These are phyloP conservation scores for Lablab purpureus DNA, from an alignment of 306 rosid genomes.

Conservation along the genomic window DNA sequence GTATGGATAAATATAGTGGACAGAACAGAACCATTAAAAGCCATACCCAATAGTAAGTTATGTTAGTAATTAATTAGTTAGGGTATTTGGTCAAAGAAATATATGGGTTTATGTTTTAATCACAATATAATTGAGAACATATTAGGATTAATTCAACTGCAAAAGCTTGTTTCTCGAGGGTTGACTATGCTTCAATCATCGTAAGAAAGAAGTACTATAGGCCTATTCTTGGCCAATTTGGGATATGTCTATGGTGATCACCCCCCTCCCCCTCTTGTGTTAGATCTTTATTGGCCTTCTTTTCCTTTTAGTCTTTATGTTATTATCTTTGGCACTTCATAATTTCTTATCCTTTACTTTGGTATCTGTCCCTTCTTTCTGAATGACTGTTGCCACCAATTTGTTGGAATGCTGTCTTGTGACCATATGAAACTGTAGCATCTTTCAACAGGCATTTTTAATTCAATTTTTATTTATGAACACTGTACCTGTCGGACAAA, in stretches of 20 bases:
- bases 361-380: slow-evolving; percentile 5
- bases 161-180: too few relatives aligned
- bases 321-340: not conserved
- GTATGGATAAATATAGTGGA: too few relatives aligned
- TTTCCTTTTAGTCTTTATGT: not conserved
- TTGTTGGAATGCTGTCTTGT: not conserved
- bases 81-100: too few relatives aligned
- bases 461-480: not conserved
- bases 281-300: not conserved
- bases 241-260: not conserved
- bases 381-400: not conserved
- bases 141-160: too few relatives aligned
- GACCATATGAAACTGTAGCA: not conserved
- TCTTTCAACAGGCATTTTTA: not conserved
- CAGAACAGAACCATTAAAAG: too few relatives aligned
- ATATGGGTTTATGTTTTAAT: too few relatives aligned
- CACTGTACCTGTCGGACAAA: not conserved
- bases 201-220: not conserved
- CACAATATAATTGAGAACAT: too few relatives aligned
- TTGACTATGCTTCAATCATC: too few relatives aligned
- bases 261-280: not conserved
- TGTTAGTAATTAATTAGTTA: too few relatives aligned
- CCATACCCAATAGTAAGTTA: too few relatives aligned
- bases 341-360: not conserved
- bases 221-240: not conserved